Percentiles rank a stretch among this genome's conserved stretches.
Conservation (phyloP, 202 grass and related monocot species). For the Dendrocalamus latiflorus region DNA sequence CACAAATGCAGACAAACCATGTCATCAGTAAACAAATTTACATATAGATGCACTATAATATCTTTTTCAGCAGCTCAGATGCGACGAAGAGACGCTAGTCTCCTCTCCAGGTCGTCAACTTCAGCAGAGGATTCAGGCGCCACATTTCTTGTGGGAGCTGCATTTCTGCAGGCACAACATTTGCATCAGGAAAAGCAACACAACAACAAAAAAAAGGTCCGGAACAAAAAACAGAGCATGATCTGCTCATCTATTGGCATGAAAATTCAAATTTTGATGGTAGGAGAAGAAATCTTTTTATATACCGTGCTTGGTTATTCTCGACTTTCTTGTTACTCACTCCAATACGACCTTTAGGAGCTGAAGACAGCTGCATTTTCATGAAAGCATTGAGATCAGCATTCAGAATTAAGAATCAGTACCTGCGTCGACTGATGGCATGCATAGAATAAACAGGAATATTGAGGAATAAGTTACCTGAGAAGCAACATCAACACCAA, state of each 20-base stretch:
- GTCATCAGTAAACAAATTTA: slow-evolving; percentile 36
- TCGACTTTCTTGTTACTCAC: slow-evolving; percentile 55
- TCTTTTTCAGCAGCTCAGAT: too few relatives aligned
- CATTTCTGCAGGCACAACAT: slow-evolving; percentile 25
- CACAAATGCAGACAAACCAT: slow-evolving; percentile 2
- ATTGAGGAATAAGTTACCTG: slow-evolving; percentile 44
- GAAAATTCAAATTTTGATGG: background rate
- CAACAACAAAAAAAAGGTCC: background rate
- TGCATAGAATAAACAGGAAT: slow-evolving; percentile 15
- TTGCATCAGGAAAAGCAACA: slow-evolving; percentile 5
- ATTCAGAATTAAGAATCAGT: slow-evolving; percentile 17
- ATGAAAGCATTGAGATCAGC: background rate
- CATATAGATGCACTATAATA: slow-evolving; percentile 38
- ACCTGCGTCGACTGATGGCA: background rate
- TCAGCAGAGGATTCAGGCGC: slow-evolving; percentile 57
- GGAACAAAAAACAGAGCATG: background rate
- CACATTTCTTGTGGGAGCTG: slow-evolving; percentile 35
- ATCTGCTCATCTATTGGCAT: background rate
- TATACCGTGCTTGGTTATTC: slow-evolving; percentile 62
- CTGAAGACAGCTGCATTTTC: slow-evolving; percentile 77
- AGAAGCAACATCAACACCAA: slow-evolving; percentile 93
- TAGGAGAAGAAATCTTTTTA: slow-evolving; percentile 4
- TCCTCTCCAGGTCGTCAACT: slow-evolving; percentile 90
- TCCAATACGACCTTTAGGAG: slow-evolving; percentile 81
- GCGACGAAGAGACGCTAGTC: slow-evolving; percentile 90